Percentiles rank a stretch among this genome's conserved stretches.
These are phyloP conservation scores for Scheffersomyces titani DNA, from an alignment of 1,139 yeast species.

Conservation along the genomic window DNA sequence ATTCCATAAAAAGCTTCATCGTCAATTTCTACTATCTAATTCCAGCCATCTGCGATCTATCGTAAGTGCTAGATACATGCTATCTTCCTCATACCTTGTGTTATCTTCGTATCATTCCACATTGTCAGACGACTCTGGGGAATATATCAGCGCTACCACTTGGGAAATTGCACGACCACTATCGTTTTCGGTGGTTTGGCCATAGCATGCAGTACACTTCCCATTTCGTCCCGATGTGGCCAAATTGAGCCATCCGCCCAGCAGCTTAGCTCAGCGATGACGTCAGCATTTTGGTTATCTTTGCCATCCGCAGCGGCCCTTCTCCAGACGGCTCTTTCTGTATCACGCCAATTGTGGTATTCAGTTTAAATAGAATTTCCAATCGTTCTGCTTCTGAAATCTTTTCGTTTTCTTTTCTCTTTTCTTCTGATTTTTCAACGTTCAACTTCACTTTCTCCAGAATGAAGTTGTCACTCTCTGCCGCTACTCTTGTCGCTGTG, in stretches of 20 bases:
- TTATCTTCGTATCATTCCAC: not conserved
- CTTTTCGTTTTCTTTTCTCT: not conserved
- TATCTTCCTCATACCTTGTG: not conserved
- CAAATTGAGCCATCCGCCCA: not conserved
- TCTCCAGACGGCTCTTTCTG: not conserved
- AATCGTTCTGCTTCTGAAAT: not conserved
- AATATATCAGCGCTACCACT: not conserved
- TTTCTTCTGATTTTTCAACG: not conserved
- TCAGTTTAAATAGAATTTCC: not conserved
- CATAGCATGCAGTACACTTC: not conserved
- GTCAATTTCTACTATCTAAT: too few relatives aligned
- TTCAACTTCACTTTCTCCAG: slow-evolving; percentile 3
- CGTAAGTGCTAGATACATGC: too few relatives aligned
- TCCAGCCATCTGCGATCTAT: too few relatives aligned
- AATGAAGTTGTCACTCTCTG: slow-evolving; percentile 32
- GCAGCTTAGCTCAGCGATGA: not conserved
- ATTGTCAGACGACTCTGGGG: not conserved
- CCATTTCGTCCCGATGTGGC: not conserved
- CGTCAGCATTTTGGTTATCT: not conserved
- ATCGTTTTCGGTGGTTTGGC: not conserved
- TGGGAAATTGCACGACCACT: not conserved
- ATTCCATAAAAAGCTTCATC: too few relatives aligned
- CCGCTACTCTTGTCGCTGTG: slow-evolving; percentile 24
- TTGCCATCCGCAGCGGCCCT: not conserved
- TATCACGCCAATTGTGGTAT: not conserved